Evolutionary conservation across 345 rosid genomes (phyloP).

Genomic region (Brassica rapa): DNA sequence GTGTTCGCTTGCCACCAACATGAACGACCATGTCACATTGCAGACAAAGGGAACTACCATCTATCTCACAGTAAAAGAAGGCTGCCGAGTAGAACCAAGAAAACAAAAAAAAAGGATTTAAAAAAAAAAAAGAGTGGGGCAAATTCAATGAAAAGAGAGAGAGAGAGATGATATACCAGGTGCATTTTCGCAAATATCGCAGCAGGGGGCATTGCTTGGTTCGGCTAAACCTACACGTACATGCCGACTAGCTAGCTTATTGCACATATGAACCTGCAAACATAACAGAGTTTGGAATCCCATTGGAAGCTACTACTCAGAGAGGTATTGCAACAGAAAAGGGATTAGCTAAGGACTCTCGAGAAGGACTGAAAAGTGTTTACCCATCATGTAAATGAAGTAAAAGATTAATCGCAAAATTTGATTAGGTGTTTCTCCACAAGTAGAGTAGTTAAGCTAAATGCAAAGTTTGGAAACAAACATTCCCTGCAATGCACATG

Average conservation of each 20-base stretch:
- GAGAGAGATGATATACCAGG: slow-evolving; percentile 54
- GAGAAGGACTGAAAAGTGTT: too few relatives aligned
- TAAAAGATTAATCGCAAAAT: slow-evolving; percentile 20
- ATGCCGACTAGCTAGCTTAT: slow-evolving; percentile 84
- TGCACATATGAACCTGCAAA: slow-evolving; percentile 75
- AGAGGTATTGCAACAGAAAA: too few relatives aligned
- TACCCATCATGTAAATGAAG: slow-evolving; percentile 26
- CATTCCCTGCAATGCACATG: slow-evolving; percentile 38
- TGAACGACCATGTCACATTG: slow-evolving; percentile 91
- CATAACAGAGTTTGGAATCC: slow-evolving; percentile 4
- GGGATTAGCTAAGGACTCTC: too few relatives aligned
- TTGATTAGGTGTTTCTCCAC: background rate
- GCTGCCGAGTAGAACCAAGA: slow-evolving; percentile 38
- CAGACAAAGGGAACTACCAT: slow-evolving; percentile 82
- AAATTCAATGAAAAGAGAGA: background rate
- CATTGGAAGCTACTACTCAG: background rate
- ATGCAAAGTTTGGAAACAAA: slow-evolving; percentile 35
- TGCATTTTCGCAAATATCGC: slow-evolving; percentile 85
- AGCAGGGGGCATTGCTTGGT: slow-evolving; percentile 72
- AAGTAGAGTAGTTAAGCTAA: slow-evolving; percentile 15
- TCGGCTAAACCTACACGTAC: slow-evolving; percentile 75
- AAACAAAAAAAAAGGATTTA: slow-evolving; percentile 14
- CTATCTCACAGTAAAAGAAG: slow-evolving; percentile 87
- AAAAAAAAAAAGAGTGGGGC: background rate
- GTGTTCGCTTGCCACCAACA: slow-evolving; percentile 90